phyloP scores from a whole-genome alignment of 805 yeast species.

The Candida alai region DNA sequence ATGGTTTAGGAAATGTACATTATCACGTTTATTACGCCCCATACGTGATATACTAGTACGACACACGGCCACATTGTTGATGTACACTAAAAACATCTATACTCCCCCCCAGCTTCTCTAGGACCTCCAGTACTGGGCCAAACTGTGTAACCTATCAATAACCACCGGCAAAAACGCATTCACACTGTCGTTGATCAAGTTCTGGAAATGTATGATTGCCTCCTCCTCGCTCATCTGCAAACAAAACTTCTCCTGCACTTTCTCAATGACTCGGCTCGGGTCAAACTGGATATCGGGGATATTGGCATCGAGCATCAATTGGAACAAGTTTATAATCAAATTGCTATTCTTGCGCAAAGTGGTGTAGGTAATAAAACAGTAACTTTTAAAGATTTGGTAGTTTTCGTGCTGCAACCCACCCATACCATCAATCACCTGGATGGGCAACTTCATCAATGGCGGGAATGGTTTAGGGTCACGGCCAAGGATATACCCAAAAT shows the following conservation, averaged over 20 bases:
- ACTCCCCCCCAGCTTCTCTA: no score
- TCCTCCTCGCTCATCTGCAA: slow-evolving; percentile 93
- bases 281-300: slow-evolving; percentile 88
- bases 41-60: no score
- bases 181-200: slow-evolving; percentile 88
- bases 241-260: slow-evolving; percentile 92
- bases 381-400: slow-evolving; percentile 81
- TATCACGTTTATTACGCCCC: no score
- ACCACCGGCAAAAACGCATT: slow-evolving; percentile 92
- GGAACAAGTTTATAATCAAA: slow-evolving; percentile 83
- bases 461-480: slow-evolving; percentile 99
- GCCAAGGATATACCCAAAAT: slow-evolving; percentile 94
- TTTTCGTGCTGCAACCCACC: slow-evolving; percentile 89
- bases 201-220: slow-evolving; percentile 92
- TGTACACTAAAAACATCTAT: no score
- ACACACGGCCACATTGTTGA: no score
- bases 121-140: slow-evolving; percentile 98
- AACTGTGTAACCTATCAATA: slow-evolving; percentile 88
- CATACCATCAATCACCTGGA: slow-evolving; percentile 96
- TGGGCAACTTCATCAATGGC: slow-evolving; percentile 95
- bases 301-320: slow-evolving; percentile 88
- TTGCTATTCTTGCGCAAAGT: slow-evolving; percentile 87
- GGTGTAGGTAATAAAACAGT: slow-evolving; percentile 91
- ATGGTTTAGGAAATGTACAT: no score
- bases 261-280: slow-evolving; percentile 80